phyloP scores from a whole-genome alignment of 2,329 filamentous ascomycete species.

The Calonectria hongkongensis region DNA sequence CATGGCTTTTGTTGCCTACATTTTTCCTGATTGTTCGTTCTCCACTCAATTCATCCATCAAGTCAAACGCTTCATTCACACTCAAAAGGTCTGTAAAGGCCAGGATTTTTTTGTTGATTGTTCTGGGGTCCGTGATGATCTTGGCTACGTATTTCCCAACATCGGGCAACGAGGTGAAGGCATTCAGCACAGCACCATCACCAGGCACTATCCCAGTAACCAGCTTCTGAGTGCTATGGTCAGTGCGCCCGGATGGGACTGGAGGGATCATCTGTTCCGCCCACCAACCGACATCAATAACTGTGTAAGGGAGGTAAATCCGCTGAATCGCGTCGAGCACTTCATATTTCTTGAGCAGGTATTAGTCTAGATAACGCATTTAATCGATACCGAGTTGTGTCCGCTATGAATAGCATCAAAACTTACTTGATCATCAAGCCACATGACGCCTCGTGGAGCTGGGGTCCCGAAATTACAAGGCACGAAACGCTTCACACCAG shows the following conservation, averaged over 20 bases:
- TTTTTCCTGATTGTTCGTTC: neutral
- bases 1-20: neutral
- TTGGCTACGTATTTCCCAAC: neutral
- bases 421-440: neutral
- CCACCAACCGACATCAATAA: conserved; percentile 11
- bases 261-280: neutral
- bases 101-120: neutral
- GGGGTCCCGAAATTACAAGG: conserved; percentile 29
- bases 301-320: neutral
- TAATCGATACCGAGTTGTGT: too few relatives aligned
- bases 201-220: neutral
- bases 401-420: too few relatives aligned
- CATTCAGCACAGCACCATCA: neutral
- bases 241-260: neutral
- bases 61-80: neutral
- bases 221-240: neutral
- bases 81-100: neutral
- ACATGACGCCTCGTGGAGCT: conserved; percentile 5
- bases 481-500: neutral
- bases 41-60: neutral
- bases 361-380: too few relatives aligned
- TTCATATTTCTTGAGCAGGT: neutral
- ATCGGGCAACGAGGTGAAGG: neutral
- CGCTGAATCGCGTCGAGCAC: neutral
- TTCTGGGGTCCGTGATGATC: neutral